Evolutionary conservation across 148 eudicot genomes (phyloP).

Genomic region (Diospyros lotus): DNA sequence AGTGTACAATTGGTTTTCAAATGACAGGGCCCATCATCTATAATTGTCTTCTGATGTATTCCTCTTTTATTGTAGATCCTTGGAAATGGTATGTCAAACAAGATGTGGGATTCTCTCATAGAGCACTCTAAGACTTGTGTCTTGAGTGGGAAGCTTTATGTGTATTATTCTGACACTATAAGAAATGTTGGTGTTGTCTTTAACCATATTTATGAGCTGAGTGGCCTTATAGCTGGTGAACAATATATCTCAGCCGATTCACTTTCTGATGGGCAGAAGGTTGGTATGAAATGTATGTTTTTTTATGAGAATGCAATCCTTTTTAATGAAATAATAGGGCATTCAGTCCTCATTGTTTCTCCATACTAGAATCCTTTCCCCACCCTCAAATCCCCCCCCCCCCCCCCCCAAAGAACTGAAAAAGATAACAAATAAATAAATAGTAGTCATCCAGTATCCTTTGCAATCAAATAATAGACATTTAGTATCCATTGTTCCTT

Average conservation of each 20-base stretch:
- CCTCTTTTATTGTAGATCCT: conserved; percentile 45
- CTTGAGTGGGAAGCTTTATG: conserved; percentile 64
- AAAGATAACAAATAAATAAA: too few relatives aligned
- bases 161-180: conserved; percentile 68
- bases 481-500: too few relatives aligned
- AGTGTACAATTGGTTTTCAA: conserved; percentile 16
- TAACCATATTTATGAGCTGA: conserved; percentile 71
- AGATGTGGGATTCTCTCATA: conserved; percentile 87
- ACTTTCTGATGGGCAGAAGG: conserved; percentile 91
- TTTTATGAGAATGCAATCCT: too few relatives aligned
- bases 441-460: too few relatives aligned
- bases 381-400: too few relatives aligned
- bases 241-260: conserved; percentile 66
- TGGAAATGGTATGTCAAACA: conserved; percentile 97
- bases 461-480: too few relatives aligned
- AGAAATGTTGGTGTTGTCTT: conserved; percentile 80
- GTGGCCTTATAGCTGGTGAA: conserved; percentile 66
- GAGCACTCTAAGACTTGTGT: conserved; percentile 95
- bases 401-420: too few relatives aligned
- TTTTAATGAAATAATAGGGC: too few relatives aligned
- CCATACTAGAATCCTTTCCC: too few relatives aligned
- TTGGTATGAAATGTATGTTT: conserved; percentile 13
- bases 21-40: too few relatives aligned
- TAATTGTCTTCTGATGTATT: background rate
- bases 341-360: too few relatives aligned